Evolutionary conservation across 768 basidiomycete genomes (phyloP).

Genomic region (Flagelloscypha sp.): DNA sequence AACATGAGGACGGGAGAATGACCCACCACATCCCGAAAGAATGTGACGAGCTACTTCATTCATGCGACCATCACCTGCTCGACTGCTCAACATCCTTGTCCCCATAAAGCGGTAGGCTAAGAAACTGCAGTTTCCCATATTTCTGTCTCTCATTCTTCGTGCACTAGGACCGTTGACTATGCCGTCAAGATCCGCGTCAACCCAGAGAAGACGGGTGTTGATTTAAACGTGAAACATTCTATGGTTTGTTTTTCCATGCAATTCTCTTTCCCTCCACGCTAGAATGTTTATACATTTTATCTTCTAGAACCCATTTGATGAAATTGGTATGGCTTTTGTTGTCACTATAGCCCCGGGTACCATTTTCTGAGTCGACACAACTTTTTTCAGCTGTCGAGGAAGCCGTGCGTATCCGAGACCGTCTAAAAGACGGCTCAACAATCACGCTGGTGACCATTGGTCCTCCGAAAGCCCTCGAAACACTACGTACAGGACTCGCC

Average conservation of each 20-base stretch:
- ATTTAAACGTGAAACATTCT: constrained; percentile 96
- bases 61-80: constrained; percentile 70
- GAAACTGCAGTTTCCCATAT: not conserved
- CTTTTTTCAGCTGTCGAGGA: constrained; percentile 79
- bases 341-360: no score
- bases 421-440: constrained; percentile 62
- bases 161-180: constrained; percentile 81
- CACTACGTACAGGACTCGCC: constrained; percentile 90
- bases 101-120: constrained; percentile 76
- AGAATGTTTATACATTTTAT: not conserved
- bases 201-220: constrained; percentile 88
- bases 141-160: not conserved
- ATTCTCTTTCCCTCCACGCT: constrained; percentile 4
- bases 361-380: no score
- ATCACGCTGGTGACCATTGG: constrained; percentile 96
- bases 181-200: constrained; percentile 98
- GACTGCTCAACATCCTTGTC: constrained; percentile 83
- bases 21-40: no score
- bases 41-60: constrained; percentile 1
- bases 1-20: no score
- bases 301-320: constrained; percentile 91
- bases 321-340: constrained; percentile 60
- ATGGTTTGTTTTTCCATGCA: constrained; percentile 55
- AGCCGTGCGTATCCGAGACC: constrained; percentile 88
- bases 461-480: constrained; percentile 81